Evolutionary conservation across 805 yeast genomes (phyloP), one percentile per base, ranked within the genome.

Genomic region (Cyberlindnera saturnus): DNA sequence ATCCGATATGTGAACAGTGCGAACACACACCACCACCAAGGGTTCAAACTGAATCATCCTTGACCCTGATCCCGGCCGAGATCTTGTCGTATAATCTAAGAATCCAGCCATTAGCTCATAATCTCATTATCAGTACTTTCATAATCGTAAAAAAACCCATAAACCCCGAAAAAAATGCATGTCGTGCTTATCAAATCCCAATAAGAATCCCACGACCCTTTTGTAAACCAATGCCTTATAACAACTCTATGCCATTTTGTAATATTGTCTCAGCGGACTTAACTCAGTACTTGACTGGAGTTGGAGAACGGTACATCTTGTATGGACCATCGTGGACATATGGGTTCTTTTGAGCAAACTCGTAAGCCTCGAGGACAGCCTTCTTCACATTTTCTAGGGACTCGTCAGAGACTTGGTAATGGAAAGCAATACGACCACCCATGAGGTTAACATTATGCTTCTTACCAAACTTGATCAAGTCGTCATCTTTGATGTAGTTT

Each of bases 401-500:
- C 36, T 72, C 77, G 23, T 67, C 66, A 18, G 78, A 63, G 44
- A 71, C 74, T 63, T 82, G 89, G 62, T 78, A 80, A 53, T 87
- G 96, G 71, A 89, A 82, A 1, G 95, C 87, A 37, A 90, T 64
- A 57, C 96, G 75, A 41, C 80, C 81, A 40, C 89, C 88, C 75
- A 74, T 73, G 32, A 83, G 63, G 52, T 75, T 80, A 44, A 90
- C 72, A 39, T 77, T 75, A 57, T 79, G 69, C 54, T 83, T 77
- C 36, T 68, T 61, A 46, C 82, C 87, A 46, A 73, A 64, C 51
- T 73, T 71, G 20, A 70, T 70, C 44, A 86, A 64, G 28, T 70
- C 68, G 16, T 64, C 73, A 23, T 81, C 78, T 57, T 82, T 77
- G 62, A 88, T 74, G 40, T 68, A 68, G 39, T 52, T 49, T 13